These are phyloP conservation scores for Puccinia novopanici DNA, from an alignment of 1,284 basidiomycete species.

Conservation along the genomic window DNA sequence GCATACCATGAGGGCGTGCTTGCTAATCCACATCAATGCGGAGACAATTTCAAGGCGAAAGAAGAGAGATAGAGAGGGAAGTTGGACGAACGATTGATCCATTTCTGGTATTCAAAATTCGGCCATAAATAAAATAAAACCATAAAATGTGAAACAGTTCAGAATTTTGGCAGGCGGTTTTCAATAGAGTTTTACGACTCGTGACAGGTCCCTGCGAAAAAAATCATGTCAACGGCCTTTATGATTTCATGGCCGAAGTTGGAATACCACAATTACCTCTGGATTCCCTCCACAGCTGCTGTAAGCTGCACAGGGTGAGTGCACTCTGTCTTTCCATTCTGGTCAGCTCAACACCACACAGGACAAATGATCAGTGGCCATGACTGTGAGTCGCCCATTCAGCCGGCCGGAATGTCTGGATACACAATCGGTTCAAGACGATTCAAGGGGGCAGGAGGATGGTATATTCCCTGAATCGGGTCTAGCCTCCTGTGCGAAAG, in stretches of 20 bases:
- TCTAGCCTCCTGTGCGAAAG: neutral
- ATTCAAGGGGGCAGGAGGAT: slow-evolving; percentile 2
- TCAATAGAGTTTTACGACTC: too few relatives aligned
- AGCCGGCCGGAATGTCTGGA: neutral
- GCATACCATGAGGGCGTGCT: slow-evolving; percentile 10
- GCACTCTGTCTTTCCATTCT: neutral
- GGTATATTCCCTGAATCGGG: neutral
- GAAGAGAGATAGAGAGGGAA: neutral
- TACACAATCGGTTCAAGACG: neutral
- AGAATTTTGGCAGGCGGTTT: too few relatives aligned
- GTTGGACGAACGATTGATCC: neutral
- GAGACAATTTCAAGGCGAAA: slow-evolving; percentile 3
- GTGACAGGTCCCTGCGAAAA: too few relatives aligned
- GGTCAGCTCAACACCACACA: neutral
- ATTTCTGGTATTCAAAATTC: neutral
- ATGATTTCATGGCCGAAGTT: too few relatives aligned
- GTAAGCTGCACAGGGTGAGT: too few relatives aligned
- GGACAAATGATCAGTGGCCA: neutral
- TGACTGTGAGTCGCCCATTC: neutral
- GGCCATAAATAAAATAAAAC: neutral
- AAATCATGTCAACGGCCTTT: too few relatives aligned
- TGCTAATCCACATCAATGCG: neutral
- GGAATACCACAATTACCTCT: too few relatives aligned
- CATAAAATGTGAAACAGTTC: too few relatives aligned
- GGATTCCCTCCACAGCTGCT: neutral